Evolutionary conservation across 768 basidiomycete species (phyloP).

Genomic region (Dendrothele bispora): DNA sequence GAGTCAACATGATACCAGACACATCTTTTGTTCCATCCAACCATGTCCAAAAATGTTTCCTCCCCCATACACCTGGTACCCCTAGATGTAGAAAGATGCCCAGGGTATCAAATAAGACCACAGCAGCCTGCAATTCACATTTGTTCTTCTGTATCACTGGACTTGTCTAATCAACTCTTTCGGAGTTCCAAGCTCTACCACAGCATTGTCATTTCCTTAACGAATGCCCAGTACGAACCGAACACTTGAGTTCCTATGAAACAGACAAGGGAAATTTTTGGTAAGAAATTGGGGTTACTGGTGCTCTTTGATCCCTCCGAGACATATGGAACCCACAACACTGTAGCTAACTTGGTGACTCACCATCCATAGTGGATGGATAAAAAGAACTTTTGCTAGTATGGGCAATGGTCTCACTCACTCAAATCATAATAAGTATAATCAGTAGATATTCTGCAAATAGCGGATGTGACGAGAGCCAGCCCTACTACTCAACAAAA

Average conservation of each 20-base stretch:
- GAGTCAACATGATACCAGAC: no score
- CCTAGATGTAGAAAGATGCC: no score
- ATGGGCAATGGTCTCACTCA: no score
- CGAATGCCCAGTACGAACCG: conserved; percentile 36
- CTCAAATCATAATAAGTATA: no score
- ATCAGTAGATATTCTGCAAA: no score
- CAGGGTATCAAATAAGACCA: no score
- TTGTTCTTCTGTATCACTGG: conserved; percentile 40
- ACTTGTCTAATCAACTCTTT: conserved; percentile 41
- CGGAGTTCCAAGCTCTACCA: conserved; percentile 55
- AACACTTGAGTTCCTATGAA: conserved; percentile 55
- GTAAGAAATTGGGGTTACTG: conserved; percentile 51
- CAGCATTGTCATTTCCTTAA: conserved; percentile 25
- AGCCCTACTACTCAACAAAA: no score
- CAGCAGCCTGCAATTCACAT: conserved; percentile 65
- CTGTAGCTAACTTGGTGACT: conserved; percentile 58
- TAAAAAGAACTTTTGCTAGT: no score
- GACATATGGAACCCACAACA: conserved; percentile 74
- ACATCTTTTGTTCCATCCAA: no score
- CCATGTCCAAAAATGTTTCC: no score
- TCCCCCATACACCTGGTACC: no score
- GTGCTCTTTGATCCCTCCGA: conserved; percentile 69
- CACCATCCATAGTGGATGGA: background rate
- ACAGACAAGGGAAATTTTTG: conserved; percentile 54
- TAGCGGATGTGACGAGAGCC: no score